These are phyloP conservation scores for Pelargonium myrrhifolium DNA, from an alignment of 441 rosid genomes.

Conservation along the genomic window DNA sequence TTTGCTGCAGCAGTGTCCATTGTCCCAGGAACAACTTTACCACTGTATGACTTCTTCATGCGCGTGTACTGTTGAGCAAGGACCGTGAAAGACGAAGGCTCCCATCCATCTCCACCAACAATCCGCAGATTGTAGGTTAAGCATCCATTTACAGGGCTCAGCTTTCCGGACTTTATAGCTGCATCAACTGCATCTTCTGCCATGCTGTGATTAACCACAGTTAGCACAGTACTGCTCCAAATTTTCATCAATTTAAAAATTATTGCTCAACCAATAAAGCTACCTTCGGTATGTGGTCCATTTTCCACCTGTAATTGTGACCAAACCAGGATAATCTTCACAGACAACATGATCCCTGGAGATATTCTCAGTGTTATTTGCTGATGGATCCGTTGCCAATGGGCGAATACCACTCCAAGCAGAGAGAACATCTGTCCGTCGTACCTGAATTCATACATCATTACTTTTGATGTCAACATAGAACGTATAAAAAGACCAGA, in stretches of 20 bases:
- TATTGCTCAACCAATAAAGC: conserved; percentile 9
- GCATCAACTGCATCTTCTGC: conserved; percentile 95
- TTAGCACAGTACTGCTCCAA: conserved; percentile 19
- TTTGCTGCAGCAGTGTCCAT: conserved; percentile 84
- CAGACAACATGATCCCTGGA: conserved; percentile 89
- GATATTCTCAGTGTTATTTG: conserved; percentile 84
- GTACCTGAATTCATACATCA: conserved; percentile 47
- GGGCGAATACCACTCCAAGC: conserved; percentile 99
- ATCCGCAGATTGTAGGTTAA: conserved; percentile 51
- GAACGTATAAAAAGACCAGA: no score
- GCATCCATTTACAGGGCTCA: conserved; percentile 55
- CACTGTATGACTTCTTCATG: conserved; percentile 69
- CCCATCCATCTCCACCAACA: conserved; percentile 84
- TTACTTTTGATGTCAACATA: no score
- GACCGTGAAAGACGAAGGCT: conserved; percentile 71
- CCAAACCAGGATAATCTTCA: conserved; percentile 84
- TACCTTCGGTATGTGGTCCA: conserved; percentile 98
- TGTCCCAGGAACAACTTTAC: conserved; percentile 71
- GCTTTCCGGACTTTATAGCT: conserved; percentile 68
- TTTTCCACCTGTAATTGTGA: conserved; percentile 95
- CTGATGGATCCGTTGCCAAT: conserved; percentile 73
- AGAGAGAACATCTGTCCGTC: conserved; percentile 92
- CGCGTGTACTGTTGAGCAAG: conserved; percentile 84
- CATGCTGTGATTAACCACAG: conserved; percentile 57
- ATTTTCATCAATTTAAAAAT: not conserved